Percentiles rank a stretch among this genome's conserved stretches.
These are phyloP conservation scores for Plectosphaerella plurivora DNA, from an alignment of 2,329 filamentous ascomycete genomes.

Conservation along the genomic window DNA sequence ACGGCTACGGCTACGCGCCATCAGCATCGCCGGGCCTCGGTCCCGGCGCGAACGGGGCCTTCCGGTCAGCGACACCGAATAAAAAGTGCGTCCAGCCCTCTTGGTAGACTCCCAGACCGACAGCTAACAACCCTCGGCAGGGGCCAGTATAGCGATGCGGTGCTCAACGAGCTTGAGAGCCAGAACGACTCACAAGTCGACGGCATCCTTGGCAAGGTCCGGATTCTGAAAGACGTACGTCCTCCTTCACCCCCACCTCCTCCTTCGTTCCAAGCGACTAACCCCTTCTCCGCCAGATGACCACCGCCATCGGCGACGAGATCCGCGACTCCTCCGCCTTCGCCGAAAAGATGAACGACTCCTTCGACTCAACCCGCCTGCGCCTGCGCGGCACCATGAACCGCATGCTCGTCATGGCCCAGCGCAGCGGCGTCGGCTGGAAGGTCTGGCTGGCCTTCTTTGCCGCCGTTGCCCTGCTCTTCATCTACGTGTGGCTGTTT, in stretches of 20 bases:
- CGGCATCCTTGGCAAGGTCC: constrained; percentile 87
- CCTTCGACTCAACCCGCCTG: constrained; percentile 80
- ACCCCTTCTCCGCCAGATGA: constrained; percentile 56
- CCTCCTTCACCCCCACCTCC: constrained; percentile 3
- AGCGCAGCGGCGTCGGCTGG: constrained; percentile 93
- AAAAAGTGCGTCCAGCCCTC: constrained; percentile 42
- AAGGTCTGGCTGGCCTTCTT: constrained; percentile 92
- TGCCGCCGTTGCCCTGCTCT: constrained; percentile 72
- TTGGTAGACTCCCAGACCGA: background rate
- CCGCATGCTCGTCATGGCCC: constrained; percentile 92
- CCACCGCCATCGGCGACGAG: constrained; percentile 88
- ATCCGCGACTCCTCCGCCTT: constrained; percentile 86
- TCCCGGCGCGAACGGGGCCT: constrained; percentile 32
- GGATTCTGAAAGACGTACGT: constrained; percentile 78
- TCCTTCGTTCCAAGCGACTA: constrained; percentile 1
- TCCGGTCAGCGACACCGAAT: constrained; percentile 68
- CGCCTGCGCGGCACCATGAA: constrained; percentile 91
- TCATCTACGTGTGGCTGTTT: constrained; percentile 90
- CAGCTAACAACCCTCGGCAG: constrained; percentile 31
- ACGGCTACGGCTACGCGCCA: constrained; percentile 40
- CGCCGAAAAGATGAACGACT: constrained; percentile 93
- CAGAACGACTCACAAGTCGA: constrained; percentile 90
- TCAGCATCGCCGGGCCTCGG: constrained; percentile 19
- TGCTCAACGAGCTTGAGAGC: constrained; percentile 88
- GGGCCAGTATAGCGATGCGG: constrained; percentile 89